Evolutionary conservation across 768 basidiomycete species (phyloP), one percentile per base, ranked within the genome.

Genomic region (Rhodosporidiobolus sp.): DNA sequence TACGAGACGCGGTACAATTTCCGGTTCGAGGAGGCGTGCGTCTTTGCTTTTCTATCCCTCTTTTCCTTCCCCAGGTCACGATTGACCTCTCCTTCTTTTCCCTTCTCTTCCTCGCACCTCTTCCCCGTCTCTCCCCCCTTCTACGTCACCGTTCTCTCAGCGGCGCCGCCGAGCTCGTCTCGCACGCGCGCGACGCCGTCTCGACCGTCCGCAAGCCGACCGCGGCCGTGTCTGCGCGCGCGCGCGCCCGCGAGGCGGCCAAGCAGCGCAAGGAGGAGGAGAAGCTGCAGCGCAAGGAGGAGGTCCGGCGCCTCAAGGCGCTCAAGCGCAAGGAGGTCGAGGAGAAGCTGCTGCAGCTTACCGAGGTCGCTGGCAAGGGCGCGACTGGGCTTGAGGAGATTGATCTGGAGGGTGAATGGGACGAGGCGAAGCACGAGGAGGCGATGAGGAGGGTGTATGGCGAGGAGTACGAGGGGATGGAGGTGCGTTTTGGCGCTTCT

Each of bases 1-100:
- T 99, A 97, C 75, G 96, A 99, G 82, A 88, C 87, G n/a, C 90
- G 90, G 24, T 99, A 97, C 83, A 98, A 98, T 81, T 96, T 96
- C 83, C 88, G 96, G 64, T 99, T 92, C 80, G 95, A 99, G 81
- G 95, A 99, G 81, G 90, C 91, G 87, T 92, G 78, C 78, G 92
- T 88, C 34, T 34, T 26, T 35, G 30, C 12, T 34, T 56, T 28
- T 38, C 24, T 14, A 53, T 17, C 61, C 30, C 34, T n/a, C 38
- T 70, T 35, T n/a, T 24, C 17, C 49, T 20, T 12, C 54, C 53
- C 4, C 52, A 32, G 26, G 34, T 5, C 6, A 14, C 28, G 16
- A 43, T 16, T 20, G 32, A 35, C 34, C 19, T 19, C 24, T 34
- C 38, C 26, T 35, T 30, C 12, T 32, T 56, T n/a, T 45, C 20